These are phyloP conservation scores for Nyctanthes arbortristis DNA, from an alignment of 257 asterid species.

Conservation along the genomic window DNA sequence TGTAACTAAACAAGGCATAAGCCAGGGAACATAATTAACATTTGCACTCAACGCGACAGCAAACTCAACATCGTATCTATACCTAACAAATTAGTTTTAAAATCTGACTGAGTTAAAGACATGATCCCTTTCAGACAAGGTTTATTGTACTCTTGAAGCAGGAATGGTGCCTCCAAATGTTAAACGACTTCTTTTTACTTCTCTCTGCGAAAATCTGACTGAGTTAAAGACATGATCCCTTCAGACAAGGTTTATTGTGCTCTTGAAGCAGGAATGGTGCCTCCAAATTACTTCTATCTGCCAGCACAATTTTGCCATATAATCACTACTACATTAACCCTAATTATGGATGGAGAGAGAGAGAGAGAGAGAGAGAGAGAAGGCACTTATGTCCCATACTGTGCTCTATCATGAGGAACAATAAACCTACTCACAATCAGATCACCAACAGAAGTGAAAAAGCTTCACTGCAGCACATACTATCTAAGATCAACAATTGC, in stretches of 20 bases:
- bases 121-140: too few species aligned
- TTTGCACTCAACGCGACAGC: background rate
- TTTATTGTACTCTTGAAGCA: background rate
- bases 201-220: too few species aligned
- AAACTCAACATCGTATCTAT: too few species aligned
- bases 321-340: background rate
- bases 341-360: background rate
- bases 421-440: slow-evolving; percentile 19
- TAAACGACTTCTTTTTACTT: too few species aligned
- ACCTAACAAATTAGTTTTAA: too few species aligned
- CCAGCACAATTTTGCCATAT: background rate
- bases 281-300: background rate
- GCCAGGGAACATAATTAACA: background rate
- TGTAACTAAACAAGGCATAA: too few species aligned
- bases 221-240: too few species aligned
- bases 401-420: background rate
- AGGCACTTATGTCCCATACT: background rate
- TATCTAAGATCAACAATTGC: slow-evolving; percentile 15
- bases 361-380: too few species aligned
- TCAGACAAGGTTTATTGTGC: too few species aligned
- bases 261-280: background rate
- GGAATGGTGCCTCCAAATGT: background rate
- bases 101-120: too few species aligned
- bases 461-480: background rate
- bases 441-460: slow-evolving; percentile 7